Base-by-base conservation (phyloP, 2,329 filamentous ascomycete species). In the Teratosphaeria epicoccoides region DNA sequence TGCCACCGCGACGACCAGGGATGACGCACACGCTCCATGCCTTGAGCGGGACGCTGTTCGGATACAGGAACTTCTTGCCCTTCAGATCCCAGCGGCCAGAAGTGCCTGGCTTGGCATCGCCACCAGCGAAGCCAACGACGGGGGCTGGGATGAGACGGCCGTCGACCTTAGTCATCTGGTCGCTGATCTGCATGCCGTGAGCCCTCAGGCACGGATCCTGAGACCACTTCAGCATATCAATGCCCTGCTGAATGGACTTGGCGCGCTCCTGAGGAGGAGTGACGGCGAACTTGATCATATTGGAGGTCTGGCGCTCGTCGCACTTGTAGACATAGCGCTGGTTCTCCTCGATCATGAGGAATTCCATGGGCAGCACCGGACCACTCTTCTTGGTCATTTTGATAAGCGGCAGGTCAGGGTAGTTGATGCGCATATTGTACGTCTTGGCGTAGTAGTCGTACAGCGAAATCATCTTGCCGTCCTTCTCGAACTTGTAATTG, bases 261-360 rank as follows among this genome's bases (percentile, higher is more conserved):
- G 81, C 79, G n/a, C 93, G 86, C 25, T 82, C 66, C 0, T 67
- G 66, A 0, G 93, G 93, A 1, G 84, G 78, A 5, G 85, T 88
- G 4, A 95, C 91, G 0, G 91, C 90, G 61, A 91, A 88, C 68
- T 86, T 91, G 73, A 98, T 96, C 93, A 98, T 98, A 4, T 78
- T 71, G 0, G 84, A 73, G 0, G 91, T 96, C 71, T 95, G 76
- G 0, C 64, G 62, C 50, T 82, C 79, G 48, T 75, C 76, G 46
- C 83, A 65, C 67, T 83, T 84, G 64, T 70, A 76, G 2, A 70
- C 71, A 60, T 80, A 83, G 2, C 77, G 75, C 65, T 83, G 78
- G 29, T 81, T 77, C 3, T 70, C 64, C 43, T 74, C 68, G 54
- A 83, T 71, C 11, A 64, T 67, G 33, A 81, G 68, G 25, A 78